Percentiles rank a stretch among this genome's conserved stretches.
Evolutionary conservation across 805 yeast genomes (phyloP).

Genomic region (Saccharomycopsis synnaedendra): DNA sequence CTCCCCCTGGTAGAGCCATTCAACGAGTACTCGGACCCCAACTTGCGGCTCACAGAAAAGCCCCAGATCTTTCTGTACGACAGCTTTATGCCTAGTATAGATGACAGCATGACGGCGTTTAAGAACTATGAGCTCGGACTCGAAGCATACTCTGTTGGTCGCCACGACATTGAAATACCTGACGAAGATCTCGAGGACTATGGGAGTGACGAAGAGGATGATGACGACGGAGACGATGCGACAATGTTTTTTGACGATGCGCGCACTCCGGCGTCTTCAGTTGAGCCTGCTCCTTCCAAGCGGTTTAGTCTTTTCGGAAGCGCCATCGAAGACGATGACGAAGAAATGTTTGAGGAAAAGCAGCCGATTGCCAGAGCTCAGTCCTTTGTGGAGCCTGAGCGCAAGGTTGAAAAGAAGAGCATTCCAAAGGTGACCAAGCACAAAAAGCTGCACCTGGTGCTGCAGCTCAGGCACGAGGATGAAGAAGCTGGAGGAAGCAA

Average conservation of each 20-base stretch:
- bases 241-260: constrained; percentile 18
- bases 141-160: constrained; percentile 7
- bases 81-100: not conserved
- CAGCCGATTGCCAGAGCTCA: constrained; percentile 11
- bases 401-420: not conserved
- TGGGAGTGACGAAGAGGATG: constrained; percentile 20
- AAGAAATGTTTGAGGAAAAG: not conserved
- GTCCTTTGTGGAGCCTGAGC: constrained; percentile 4
- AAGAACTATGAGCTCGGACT: constrained; percentile 10
- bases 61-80: not conserved
- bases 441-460: not conserved
- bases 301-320: not conserved
- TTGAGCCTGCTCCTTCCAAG: constrained; percentile 3
- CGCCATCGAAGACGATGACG: constrained; percentile 4
- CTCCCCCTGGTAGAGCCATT: constrained; percentile 22
- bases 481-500: no score
- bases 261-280: constrained; percentile 7
- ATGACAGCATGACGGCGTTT: constrained; percentile 1
- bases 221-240: constrained; percentile 31
- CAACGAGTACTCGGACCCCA: constrained; percentile 30
- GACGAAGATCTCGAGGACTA: constrained; percentile 16
- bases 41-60: constrained; percentile 17
- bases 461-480: no score
- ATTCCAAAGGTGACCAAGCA: not conserved
- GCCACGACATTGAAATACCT: constrained; percentile 16